Base-by-base conservation (phyloP, 352 stramenopile genomes). In the Pythium brachiatum region DNA sequence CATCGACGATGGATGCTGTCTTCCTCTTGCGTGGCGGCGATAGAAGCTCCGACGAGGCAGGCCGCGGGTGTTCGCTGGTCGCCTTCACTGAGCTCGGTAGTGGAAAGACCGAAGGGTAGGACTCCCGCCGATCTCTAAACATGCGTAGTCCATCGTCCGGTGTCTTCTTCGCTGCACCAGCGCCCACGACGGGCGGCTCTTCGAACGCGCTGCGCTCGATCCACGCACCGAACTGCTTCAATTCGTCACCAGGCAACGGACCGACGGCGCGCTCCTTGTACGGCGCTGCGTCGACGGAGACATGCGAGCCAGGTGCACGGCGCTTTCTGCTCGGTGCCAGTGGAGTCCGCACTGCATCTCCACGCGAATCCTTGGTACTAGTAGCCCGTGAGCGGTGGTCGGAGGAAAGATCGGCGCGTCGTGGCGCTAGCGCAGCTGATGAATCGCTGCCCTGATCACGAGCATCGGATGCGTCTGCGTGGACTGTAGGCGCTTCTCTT, bases 121-220 rank as follows among this genome's bases (percentile, higher is more conserved):
- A 57, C 7, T 70, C 56, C 12, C 69, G 63, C 8, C 68, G 60
- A 13, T 70, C 70, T 27, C 75, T 69, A 68, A 90, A 88, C 78
- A 90, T 90, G 26, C 39, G 62, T 20, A 90, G 46, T 29, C 81
- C 75, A 21, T 38, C 72, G 48, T 90, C 77, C 0, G 56, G 60
- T 0, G 70, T 46, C 13, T 62, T 66, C 61, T 80, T 82, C 11
- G 73, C 78, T 20, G 76, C 72, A 32, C 78, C 81, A 53, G 81
- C 78, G 18, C 70, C 70, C 16, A 56, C 60, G 13, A 90, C 73
- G 6, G 65, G 73, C 26, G 65, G 59, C 13, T 68, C 56, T 11
- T 69, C 76, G 13, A 74, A 67, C 12, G 63, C 58, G 15, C 68
- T 80, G 52, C 47, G 47, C 12, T 68, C 69, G 58, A 88, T 73